A percentile compares a stretch with the other conserved stretches of the same genome.
phyloP scores from a whole-genome alignment of 495 filamentous ascomycete genomes.

The Penicillium angulare region DNA sequence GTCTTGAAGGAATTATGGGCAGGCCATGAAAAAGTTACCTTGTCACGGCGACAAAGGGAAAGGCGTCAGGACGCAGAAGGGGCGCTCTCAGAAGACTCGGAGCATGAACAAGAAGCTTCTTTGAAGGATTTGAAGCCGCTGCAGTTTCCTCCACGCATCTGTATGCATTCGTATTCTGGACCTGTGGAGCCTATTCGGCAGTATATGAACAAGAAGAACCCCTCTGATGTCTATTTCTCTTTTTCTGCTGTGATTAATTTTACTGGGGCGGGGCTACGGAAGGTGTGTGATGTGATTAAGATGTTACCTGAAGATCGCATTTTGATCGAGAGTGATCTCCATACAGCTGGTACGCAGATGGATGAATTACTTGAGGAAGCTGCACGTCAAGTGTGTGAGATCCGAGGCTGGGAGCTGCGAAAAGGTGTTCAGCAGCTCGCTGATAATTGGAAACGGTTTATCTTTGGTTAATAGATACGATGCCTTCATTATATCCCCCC shows the following conservation, averaged over 20 bases:
- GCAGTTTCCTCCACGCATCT: constrained; percentile 86
- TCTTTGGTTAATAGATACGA: constrained; percentile 54
- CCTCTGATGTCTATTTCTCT: constrained; percentile 79
- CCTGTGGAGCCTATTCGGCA: constrained; percentile 72
- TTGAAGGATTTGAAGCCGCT: constrained; percentile 25
- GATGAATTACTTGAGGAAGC: constrained; percentile 74
- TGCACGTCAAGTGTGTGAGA: constrained; percentile 64
- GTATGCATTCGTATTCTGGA: constrained; percentile 91
- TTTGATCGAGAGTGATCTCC: constrained; percentile 87
- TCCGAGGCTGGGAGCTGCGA: constrained; percentile 75
- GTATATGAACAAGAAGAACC: constrained; percentile 72
- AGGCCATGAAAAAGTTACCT: constrained; percentile 70
- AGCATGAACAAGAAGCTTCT: constrained; percentile 15
- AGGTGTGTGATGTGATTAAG: constrained; percentile 64
- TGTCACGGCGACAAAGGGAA: constrained; percentile 62
- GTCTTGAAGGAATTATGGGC: constrained; percentile 74
- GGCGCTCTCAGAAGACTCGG: constrained; percentile 36
- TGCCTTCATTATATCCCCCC: not conserved
- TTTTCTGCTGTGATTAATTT: constrained; percentile 87
- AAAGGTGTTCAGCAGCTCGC: constrained; percentile 68
- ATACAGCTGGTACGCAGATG: constrained; percentile 80
- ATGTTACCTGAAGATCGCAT: constrained; percentile 73
- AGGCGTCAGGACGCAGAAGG: constrained; percentile 34
- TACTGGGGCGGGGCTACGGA: constrained; percentile 49
- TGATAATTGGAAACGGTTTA: constrained; percentile 77